phyloP scores from a whole-genome alignment of 495 filamentous ascomycete genomes.

The Daldinia caldariorum region DNA sequence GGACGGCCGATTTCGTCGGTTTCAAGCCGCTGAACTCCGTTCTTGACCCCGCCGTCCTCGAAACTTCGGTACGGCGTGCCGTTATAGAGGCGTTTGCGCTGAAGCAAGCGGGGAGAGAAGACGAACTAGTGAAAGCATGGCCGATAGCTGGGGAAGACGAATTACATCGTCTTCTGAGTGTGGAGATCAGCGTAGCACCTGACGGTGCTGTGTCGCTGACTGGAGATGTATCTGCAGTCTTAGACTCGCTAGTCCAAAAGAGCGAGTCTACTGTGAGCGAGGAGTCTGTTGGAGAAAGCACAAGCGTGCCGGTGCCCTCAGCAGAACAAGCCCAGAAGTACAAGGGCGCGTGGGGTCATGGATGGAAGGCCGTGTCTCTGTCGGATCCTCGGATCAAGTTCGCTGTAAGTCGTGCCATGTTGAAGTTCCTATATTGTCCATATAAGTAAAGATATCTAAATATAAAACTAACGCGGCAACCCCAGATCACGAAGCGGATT shows the following conservation, averaged over 20 bases:
- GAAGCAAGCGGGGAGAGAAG: slow-evolving; percentile 49
- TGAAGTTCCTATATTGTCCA: not conserved
- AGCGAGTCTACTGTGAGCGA: not conserved
- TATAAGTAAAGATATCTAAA: not conserved
- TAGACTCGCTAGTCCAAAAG: slow-evolving; percentile 22
- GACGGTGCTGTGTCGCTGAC: slow-evolving; percentile 44
- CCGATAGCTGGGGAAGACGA: slow-evolving; percentile 19
- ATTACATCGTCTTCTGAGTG: slow-evolving; percentile 29
- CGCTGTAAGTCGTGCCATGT: slow-evolving; percentile 65
- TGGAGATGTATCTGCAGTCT: slow-evolving; percentile 24
- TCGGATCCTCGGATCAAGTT: slow-evolving; percentile 72
- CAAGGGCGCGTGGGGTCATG: slow-evolving; percentile 52
- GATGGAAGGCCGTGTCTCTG: slow-evolving; percentile 66
- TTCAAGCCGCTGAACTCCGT: slow-evolving; percentile 54
- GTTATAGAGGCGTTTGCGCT: slow-evolving; percentile 68
- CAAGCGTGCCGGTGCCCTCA: slow-evolving; percentile 16
- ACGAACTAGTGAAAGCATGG: slow-evolving; percentile 45
- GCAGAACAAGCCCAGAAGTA: slow-evolving; percentile 45
- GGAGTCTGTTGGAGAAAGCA: not conserved
- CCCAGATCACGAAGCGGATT: slow-evolving; percentile 77
- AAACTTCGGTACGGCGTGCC: slow-evolving; percentile 64
- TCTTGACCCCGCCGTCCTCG: slow-evolving; percentile 52
- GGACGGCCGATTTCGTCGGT: slow-evolving; percentile 51
- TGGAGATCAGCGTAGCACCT: slow-evolving; percentile 13
- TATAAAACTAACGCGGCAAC: not conserved